phyloP scores from a whole-genome alignment of 1,139 yeast species.

The Suhomyces bokatorum region DNA sequence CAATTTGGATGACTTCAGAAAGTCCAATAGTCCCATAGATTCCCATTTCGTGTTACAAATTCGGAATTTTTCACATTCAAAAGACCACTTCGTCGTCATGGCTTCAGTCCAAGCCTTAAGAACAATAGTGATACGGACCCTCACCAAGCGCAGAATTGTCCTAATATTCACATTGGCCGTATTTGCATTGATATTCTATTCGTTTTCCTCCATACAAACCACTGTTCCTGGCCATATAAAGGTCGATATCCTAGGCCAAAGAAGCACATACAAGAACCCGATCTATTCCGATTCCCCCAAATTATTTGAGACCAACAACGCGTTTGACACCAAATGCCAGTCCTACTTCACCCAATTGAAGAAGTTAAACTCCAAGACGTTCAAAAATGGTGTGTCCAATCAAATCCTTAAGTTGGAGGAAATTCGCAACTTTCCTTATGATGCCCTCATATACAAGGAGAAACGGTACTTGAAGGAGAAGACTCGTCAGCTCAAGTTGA shows the following conservation, averaged over 20 bases:
- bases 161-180: background rate
- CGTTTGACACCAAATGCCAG: constrained; percentile 17
- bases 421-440: constrained; percentile 18
- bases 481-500: constrained; percentile 12
- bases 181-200: background rate
- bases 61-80: too few relatives aligned
- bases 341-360: constrained; percentile 12
- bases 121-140: background rate
- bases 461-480: constrained; percentile 28
- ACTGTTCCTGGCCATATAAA: background rate
- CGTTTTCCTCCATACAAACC: background rate
- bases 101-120: background rate
- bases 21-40: background rate
- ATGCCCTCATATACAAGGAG: constrained; percentile 27
- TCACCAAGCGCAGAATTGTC: background rate
- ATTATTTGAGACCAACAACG: background rate
- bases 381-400: background rate
- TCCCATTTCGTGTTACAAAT: too few relatives aligned
- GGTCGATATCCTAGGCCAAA: background rate
- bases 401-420: constrained; percentile 20
- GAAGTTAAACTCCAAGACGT: background rate
- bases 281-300: background rate
- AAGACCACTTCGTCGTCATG: too few relatives aligned
- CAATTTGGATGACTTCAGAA: background rate
- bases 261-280: background rate